These are phyloP conservation scores for Naganishia cerealis DNA, from an alignment of 1,284 basidiomycete species.

Conservation along the genomic window DNA sequence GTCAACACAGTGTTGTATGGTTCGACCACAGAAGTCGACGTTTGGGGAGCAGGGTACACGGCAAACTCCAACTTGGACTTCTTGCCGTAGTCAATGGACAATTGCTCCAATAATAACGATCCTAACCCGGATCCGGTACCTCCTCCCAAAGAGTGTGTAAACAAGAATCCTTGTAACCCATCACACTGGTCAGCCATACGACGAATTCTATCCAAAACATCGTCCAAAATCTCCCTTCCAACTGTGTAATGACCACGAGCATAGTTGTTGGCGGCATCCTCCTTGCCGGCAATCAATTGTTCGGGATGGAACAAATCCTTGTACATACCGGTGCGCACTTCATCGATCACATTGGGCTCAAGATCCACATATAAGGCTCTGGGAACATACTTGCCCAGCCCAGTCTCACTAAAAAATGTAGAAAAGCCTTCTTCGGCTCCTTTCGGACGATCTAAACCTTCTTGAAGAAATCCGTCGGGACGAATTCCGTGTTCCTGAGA, in stretches of 20 bases:
- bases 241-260: constrained; percentile 97
- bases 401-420: constrained; percentile 66
- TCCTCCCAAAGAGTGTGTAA: constrained; percentile 99
- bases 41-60: constrained; percentile 91
- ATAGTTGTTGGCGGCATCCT: constrained; percentile 99
- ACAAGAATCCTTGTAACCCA: constrained; percentile 98
- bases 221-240: constrained; percentile 86
- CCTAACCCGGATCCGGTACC: constrained; percentile 99
- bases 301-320: constrained; percentile 97
- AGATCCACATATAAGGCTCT: constrained; percentile 94
- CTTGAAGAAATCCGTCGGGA: no score
- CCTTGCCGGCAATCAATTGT: constrained; percentile 97
- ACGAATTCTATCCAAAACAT: constrained; percentile 93
- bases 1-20: constrained; percentile 99
- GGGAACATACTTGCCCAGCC: constrained; percentile 93
- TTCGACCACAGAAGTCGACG: constrained; percentile 96
- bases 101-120: constrained; percentile 89
- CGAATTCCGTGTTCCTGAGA: constrained; percentile 98
- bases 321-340: constrained; percentile 92
- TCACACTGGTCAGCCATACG: constrained; percentile 96
- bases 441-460: constrained; percentile 79
- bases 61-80: constrained; percentile 99
- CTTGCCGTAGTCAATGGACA: constrained; percentile 97
- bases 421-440: constrained; percentile 73
- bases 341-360: constrained; percentile 93